A percentile compares a stretch with the other conserved stretches of the same genome.
These are phyloP conservation scores for Epithemia pelagica DNA, from an alignment of 108 stramenopile genomes.

Conservation along the genomic window DNA sequence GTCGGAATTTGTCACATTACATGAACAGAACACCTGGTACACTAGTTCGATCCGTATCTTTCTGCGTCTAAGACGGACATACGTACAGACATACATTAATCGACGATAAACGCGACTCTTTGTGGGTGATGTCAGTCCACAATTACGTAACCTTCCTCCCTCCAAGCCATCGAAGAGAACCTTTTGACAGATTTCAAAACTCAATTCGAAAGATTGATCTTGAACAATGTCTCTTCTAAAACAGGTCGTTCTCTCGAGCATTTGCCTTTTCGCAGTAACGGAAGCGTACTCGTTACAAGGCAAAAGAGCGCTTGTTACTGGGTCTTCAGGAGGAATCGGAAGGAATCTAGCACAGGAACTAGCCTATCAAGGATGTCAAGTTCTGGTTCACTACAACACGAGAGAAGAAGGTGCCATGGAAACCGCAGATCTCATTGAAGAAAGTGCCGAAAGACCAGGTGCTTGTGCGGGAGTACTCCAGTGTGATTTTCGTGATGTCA, in stretches of 20 bases:
- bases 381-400: constrained; percentile 51
- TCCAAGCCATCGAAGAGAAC: no score
- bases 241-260: not conserved
- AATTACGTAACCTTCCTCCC: not conserved
- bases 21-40: no score
- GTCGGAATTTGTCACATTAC: no score
- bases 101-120: no score
- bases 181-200: no score
- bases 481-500: constrained; percentile 47
- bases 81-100: no score
- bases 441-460: constrained; percentile 10
- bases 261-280: not conserved
- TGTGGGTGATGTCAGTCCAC: not conserved
- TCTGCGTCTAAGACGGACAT: no score
- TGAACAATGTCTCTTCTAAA: not conserved
- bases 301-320: constrained; percentile 47
- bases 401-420: constrained; percentile 38
- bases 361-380: constrained; percentile 35
- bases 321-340: constrained; percentile 58
- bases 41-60: no score
- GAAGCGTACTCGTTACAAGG: constrained; percentile 19
- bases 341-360: constrained; percentile 33
- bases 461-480: constrained; percentile 44
- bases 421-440: constrained; percentile 5
- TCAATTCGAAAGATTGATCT: no score